These are phyloP conservation scores for Wickerhamomyces chambardii DNA, from an alignment of 805 yeast genomes.

Conservation along the genomic window DNA sequence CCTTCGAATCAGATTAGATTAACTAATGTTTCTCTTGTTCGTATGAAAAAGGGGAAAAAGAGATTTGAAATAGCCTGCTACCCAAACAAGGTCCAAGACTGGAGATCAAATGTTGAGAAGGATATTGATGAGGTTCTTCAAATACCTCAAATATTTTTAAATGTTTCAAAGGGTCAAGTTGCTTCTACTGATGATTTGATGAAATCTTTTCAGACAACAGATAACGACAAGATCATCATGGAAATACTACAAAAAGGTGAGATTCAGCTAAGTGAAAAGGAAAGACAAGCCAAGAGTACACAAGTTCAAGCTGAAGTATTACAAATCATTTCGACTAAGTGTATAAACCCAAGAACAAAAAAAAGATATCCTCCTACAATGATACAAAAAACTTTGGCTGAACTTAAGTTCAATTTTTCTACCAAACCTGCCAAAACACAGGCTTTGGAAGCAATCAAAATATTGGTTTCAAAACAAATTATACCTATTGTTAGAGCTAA, in stretches of 20 bases:
- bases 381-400: conserved; percentile 78
- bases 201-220: conserved; percentile 66
- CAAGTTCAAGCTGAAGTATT: conserved; percentile 78
- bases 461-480: conserved; percentile 67
- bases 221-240: conserved; percentile 62
- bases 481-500: conserved; percentile 92
- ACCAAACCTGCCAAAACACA: conserved; percentile 75
- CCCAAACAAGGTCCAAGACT: conserved; percentile 95
- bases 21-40: conserved; percentile 89
- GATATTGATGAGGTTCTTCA: conserved; percentile 94
- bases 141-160: conserved; percentile 87
- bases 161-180: conserved; percentile 90
- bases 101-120: conserved; percentile 80
- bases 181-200: conserved; percentile 81
- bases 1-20: conserved; percentile 84
- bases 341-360: conserved; percentile 83
- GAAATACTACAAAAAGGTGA: conserved; percentile 90
- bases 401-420: conserved; percentile 72
- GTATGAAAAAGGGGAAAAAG: conserved; percentile 85
- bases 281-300: conserved; percentile 64
- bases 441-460: conserved; percentile 84
- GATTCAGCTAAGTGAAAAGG: conserved; percentile 90
- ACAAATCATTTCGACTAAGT: conserved; percentile 77
- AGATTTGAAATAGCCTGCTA: conserved; percentile 95
- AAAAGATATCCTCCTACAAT: conserved; percentile 93